phyloP scores from a whole-genome alignment of 2,329 filamentous ascomycete genomes.

The Zymoseptoria ardabiliae region DNA sequence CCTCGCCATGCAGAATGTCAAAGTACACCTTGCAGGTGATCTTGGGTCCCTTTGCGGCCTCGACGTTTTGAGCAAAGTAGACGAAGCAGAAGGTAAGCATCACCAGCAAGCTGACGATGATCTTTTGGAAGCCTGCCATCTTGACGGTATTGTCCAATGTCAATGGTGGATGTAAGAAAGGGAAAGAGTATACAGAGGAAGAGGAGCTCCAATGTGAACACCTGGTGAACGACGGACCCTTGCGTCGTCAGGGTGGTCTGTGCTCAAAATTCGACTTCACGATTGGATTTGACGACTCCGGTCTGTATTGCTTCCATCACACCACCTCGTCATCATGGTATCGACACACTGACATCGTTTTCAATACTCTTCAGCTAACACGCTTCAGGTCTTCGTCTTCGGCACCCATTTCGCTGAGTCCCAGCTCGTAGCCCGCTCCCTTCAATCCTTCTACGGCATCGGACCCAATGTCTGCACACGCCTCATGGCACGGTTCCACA shows the following conservation, averaged over 20 bases:
- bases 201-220: neutral
- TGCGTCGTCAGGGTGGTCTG: neutral
- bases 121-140: slow-evolving; percentile 69
- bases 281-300: too few relatives aligned
- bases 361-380: neutral
- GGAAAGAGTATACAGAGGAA: neutral
- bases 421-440: slow-evolving; percentile 62
- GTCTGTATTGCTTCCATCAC: neutral
- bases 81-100: slow-evolving; percentile 68
- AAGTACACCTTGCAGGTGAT: slow-evolving; percentile 60
- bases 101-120: slow-evolving; percentile 65
- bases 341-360: neutral
- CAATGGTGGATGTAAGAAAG: neutral
- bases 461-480: slow-evolving; percentile 61
- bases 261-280: neutral
- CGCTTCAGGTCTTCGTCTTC: slow-evolving; percentile 55
- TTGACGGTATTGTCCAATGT: slow-evolving; percentile 28
- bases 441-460: slow-evolving; percentile 81
- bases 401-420: slow-evolving; percentile 78
- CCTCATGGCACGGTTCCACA: slow-evolving; percentile 81
- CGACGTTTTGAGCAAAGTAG: slow-evolving; percentile 66
- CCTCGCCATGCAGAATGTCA: slow-evolving; percentile 70
- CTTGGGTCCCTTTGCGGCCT: slow-evolving; percentile 69
- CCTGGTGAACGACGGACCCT: neutral
- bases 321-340: slow-evolving; percentile 10